A percentile compares a stretch with the other conserved stretches of the same genome.
Evolutionary conservation across 2,329 filamentous ascomycete species (phyloP).

Genomic region (Cladosporium sp.): DNA sequence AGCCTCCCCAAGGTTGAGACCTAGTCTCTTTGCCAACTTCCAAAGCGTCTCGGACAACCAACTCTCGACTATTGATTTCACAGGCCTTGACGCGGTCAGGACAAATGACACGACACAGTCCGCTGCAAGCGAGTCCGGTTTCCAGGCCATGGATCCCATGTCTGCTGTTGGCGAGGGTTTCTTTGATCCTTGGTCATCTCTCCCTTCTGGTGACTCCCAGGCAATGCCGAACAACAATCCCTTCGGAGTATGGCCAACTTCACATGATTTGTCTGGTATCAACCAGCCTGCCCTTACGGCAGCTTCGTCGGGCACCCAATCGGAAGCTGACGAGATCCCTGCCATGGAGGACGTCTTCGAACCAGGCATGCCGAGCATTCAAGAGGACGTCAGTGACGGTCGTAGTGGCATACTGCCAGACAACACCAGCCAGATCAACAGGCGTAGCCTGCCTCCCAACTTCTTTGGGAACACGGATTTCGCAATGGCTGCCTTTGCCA

Average conservation of each 20-base stretch:
- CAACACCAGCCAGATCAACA: slow-evolving; percentile 20
- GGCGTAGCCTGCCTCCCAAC: slow-evolving; percentile 29
- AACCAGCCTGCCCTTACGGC: slow-evolving; percentile 35
- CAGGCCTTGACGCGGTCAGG: slow-evolving; percentile 19
- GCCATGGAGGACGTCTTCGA: slow-evolving; percentile 30
- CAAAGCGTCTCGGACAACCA: slow-evolving; percentile 17
- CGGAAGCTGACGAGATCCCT: slow-evolving; percentile 35
- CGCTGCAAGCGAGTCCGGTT: slow-evolving; percentile 20
- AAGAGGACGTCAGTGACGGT: slow-evolving; percentile 24
- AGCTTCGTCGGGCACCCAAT: slow-evolving; percentile 36
- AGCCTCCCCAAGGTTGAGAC: slow-evolving; percentile 24
- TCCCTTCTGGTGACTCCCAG: slow-evolving; percentile 25
- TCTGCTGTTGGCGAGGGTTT: slow-evolving; percentile 24
- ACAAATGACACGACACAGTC: slow-evolving; percentile 25
- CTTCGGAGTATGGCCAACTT: slow-evolving; percentile 30
- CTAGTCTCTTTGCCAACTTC: slow-evolving; percentile 15
- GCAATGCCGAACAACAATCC: slow-evolving; percentile 30
- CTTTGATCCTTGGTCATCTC: slow-evolving; percentile 29
- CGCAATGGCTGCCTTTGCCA: slow-evolving; percentile 16
- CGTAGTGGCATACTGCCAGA: slow-evolving; percentile 8
- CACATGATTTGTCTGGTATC: slow-evolving; percentile 19
- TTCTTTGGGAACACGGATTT: slow-evolving; percentile 29
- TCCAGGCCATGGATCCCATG: slow-evolving; percentile 23
- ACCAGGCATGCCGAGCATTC: slow-evolving; percentile 29
- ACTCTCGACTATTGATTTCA: slow-evolving; percentile 25